Base-by-base conservation (phyloP, 2,329 filamentous ascomycete species). In the Venturia effusa region DNA sequence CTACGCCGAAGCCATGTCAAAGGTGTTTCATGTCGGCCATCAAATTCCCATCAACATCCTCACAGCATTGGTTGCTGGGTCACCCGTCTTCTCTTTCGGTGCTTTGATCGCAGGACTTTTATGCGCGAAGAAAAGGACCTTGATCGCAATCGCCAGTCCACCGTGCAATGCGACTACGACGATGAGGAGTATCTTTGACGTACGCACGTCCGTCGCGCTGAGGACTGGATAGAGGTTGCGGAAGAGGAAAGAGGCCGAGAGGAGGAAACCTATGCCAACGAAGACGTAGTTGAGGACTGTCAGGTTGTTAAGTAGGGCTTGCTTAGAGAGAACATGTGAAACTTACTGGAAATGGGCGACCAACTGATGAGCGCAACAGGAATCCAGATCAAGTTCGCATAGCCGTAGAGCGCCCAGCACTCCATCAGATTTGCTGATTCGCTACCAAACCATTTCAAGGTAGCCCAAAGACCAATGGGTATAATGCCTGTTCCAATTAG, bases 301-400 rank as follows among this genome's bases (percentile, higher is more conserved):
- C 57, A n/a, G 34, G 15, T 48, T 39, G 27, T 43, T 59, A 39
- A 59, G 27, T n/a, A 43, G 24, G n/a, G 62, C 37, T 30, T 19
- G 19, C 30, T 45, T 61, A 39, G 34, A 24, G 32, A 34, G 60
- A 27, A 64, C 41, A 39, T 10, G 6, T 34, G 39, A 15, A 5
- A 37, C 51, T 2, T 70, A 81, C 78, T 85, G 63, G 85, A 86
- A 69, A 97, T 79, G 62, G 89, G 88, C 67, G 89, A 93, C 89
- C 92, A 97, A 73, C 88, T 92, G 69, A 97, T 90, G 67, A 96
- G 78, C 59, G 94, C 92, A 54, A 99, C 92, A 2, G 89, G 90
- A 70, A 99, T 92, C 94, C 94, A 99, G 72, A 99, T 90, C 71
- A 99, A 80, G 78, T 99, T 99, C 64, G 89, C 85, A 80, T 99